Percentiles rank a stretch among this genome's conserved stretches.
Evolutionary conservation across 1,139 yeast species (phyloP).

Genomic region (Lodderomyces theae): DNA sequence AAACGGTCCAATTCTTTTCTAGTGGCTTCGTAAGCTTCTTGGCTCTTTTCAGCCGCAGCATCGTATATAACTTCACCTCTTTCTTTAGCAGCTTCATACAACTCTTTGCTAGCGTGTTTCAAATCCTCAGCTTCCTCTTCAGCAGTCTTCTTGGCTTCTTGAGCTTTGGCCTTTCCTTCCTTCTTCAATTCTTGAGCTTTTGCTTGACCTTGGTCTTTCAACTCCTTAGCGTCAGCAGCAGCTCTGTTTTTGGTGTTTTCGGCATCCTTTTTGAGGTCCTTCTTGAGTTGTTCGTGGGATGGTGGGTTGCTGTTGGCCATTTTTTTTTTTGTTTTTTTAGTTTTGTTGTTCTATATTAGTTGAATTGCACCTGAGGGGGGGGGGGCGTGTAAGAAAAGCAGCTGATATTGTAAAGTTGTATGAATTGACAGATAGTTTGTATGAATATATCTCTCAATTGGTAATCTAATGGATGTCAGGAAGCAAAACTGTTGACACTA

Average conservation of each 20-base stretch:
- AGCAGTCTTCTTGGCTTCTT: constrained; percentile 17
- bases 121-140: constrained; percentile 17
- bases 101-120: constrained; percentile 7
- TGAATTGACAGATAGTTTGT: background rate
- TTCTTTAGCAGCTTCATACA: constrained; percentile 7
- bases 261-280: constrained; percentile 27
- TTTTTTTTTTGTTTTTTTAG: too few relatives aligned
- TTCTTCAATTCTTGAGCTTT: constrained; percentile 13
- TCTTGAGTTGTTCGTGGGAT: constrained; percentile 21
- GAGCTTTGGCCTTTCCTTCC: constrained; percentile 10
- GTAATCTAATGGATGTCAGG: background rate
- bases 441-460: background rate
- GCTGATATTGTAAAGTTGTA: too few relatives aligned
- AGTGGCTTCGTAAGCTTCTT: constrained; percentile 15
- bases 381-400: too few relatives aligned
- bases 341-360: too few relatives aligned
- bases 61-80: constrained; percentile 17
- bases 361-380: too few relatives aligned
- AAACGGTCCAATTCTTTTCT: constrained; percentile 26
- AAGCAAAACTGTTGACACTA: too few relatives aligned
- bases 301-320: constrained; percentile 19
- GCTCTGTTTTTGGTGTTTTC: constrained; percentile 20
- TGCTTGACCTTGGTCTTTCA: constrained; percentile 9
- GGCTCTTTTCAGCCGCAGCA: constrained; percentile 13
- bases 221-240: constrained; percentile 12